These are phyloP conservation scores for Cladophialophora bantiana DNA, from an alignment of 2,329 filamentous ascomycete species.

Conservation along the genomic window DNA sequence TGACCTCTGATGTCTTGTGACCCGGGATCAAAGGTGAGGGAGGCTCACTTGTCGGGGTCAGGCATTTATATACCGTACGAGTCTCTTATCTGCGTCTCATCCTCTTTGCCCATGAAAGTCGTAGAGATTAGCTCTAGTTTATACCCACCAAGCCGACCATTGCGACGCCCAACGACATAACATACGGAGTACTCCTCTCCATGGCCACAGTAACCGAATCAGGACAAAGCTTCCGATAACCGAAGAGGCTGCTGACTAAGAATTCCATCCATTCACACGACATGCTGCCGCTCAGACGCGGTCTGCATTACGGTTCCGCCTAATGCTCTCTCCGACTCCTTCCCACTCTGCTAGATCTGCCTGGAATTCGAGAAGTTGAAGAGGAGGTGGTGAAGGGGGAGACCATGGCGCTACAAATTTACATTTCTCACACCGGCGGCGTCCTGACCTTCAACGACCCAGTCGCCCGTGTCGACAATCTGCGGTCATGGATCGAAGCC, in stretches of 20 bases:
- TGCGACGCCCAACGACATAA: slow-evolving; percentile 13
- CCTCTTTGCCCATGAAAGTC: not conserved
- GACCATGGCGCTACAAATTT: slow-evolving; percentile 83
- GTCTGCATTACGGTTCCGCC: slow-evolving; percentile 8
- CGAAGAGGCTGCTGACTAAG: slow-evolving; percentile 16
- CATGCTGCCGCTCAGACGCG: slow-evolving; percentile 13
- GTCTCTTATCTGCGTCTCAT: not conserved
- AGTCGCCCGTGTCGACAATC: slow-evolving; percentile 69
- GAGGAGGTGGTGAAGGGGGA: slow-evolving; percentile 29
- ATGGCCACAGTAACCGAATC: not conserved
- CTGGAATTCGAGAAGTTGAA: slow-evolving; percentile 10
- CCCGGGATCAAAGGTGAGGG: not conserved
- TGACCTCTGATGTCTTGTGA: slow-evolving; percentile 22
- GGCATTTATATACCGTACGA: not conserved
- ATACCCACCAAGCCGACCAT: not conserved
- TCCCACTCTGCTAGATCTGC: slow-evolving; percentile 6
- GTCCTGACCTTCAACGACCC: slow-evolving; percentile 60
- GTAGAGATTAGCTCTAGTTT: not conserved
- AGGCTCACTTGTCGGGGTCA: not conserved
- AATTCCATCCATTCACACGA: slow-evolving; percentile 16
- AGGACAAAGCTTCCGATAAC: not conserved
- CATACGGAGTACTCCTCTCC: not conserved
- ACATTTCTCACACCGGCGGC: slow-evolving; percentile 91
- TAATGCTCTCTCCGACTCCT: slow-evolving; percentile 5
- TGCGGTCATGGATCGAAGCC: slow-evolving; percentile 80